Evolutionary conservation across 78 protist genomes (phyloP).

Genomic region (Protostelium mycophagum): DNA sequence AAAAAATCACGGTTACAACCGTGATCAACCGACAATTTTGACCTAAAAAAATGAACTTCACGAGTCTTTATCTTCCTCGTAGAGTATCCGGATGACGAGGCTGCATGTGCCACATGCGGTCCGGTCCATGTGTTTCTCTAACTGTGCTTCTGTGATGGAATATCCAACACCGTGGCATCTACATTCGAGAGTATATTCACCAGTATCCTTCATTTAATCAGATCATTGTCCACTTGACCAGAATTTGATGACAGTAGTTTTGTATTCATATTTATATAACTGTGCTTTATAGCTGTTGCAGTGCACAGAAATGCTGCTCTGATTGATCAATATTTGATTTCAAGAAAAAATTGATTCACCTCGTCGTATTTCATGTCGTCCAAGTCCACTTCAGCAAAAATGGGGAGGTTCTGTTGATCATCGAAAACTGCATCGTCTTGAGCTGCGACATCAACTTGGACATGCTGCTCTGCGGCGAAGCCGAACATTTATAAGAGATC

Average conservation of each 20-base stretch:
- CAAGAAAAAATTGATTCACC: neutral
- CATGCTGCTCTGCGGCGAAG: neutral
- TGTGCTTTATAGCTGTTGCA: too few relatives aligned
- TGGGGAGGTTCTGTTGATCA: neutral
- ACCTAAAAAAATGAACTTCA: too few relatives aligned
- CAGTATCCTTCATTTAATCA: too few relatives aligned
- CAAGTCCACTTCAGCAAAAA: neutral
- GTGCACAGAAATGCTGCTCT: too few relatives aligned
- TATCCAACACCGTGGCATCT: neutral
- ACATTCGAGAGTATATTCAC: neutral
- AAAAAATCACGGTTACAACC: too few relatives aligned
- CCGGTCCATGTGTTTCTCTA: neutral
- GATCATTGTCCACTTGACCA: too few relatives aligned
- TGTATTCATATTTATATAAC: too few relatives aligned
- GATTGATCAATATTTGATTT: neutral
- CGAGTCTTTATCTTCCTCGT: neutral
- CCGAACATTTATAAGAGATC: neutral
- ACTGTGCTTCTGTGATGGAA: neutral
- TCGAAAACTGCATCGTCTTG: neutral
- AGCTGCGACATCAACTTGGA: too few relatives aligned
- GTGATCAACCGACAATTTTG: too few relatives aligned
- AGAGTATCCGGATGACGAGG: neutral
- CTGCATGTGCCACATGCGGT: neutral
- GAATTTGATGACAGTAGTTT: too few relatives aligned
- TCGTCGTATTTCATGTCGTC: neutral